phyloP scores from a whole-genome alignment of 495 filamentous ascomycete genomes.

The Aspergillus indologenus region DNA sequence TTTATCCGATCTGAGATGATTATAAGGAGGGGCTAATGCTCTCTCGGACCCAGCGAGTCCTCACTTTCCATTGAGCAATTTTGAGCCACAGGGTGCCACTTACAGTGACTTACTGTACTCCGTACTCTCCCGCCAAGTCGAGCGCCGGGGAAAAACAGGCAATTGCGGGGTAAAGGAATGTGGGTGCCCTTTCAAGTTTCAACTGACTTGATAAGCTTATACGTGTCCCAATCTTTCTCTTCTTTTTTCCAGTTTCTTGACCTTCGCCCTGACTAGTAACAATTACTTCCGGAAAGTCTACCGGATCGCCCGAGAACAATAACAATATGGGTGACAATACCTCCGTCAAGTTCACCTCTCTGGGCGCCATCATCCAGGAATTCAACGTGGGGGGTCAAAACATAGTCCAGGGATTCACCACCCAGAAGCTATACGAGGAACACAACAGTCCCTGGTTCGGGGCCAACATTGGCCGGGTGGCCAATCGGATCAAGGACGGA shows the following conservation, averaged over 20 bases:
- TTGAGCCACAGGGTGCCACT: background rate
- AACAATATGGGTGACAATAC: constrained; percentile 18
- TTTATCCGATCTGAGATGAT: background rate
- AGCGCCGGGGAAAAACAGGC: background rate
- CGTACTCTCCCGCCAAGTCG: background rate
- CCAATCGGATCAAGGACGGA: constrained; percentile 78
- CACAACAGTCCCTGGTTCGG: constrained; percentile 81
- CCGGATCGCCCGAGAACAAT: too few species aligned
- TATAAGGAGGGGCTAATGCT: background rate
- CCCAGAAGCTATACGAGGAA: constrained; percentile 64
- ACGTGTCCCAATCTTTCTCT: too few species aligned
- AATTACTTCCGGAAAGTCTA: too few species aligned
- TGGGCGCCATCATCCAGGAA: constrained; percentile 85
- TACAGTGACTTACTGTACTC: too few species aligned
- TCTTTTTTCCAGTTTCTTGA: too few species aligned
- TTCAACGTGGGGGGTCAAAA: constrained; percentile 73
- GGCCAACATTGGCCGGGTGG: constrained; percentile 88
- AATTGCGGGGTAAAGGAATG: background rate
- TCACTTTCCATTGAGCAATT: background rate
- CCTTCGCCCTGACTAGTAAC: too few species aligned
- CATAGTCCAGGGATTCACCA: constrained; percentile 83
- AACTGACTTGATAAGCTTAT: too few species aligned
- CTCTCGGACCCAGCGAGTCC: background rate
- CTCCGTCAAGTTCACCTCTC: constrained; percentile 65
- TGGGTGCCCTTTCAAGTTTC: background rate